These are phyloP conservation scores for Dalbergia oliveri DNA, from an alignment of 306 rosid species.

Conservation along the genomic window DNA sequence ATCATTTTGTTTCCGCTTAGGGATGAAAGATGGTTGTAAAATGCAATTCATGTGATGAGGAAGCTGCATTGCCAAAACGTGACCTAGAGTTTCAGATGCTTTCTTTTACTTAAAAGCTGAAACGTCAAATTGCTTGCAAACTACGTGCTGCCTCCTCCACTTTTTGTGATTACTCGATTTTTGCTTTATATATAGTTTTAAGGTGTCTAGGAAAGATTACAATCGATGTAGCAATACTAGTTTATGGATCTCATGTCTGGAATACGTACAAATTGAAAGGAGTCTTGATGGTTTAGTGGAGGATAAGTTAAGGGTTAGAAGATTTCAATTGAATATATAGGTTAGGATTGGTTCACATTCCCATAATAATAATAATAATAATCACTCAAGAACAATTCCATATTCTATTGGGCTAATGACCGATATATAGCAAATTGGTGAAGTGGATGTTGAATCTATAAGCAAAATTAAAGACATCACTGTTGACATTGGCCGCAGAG, in stretches of 20 bases:
- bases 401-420: constrained; percentile 18
- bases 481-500: constrained; percentile 21
- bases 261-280: background rate
- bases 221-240: background rate
- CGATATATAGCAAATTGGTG: constrained; percentile 30
- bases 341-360: constrained; percentile 5
- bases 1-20: constrained; percentile 10
- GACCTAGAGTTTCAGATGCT: constrained; percentile 26
- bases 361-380: constrained; percentile 7
- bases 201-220: constrained; percentile 17
- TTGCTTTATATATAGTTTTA: constrained; percentile 1
- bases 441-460: constrained; percentile 46
- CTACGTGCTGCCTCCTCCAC: constrained; percentile 28
- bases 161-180: constrained; percentile 3
- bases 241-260: constrained; percentile 40
- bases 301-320: constrained; percentile 17
- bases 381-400: constrained; percentile 28
- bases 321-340: constrained; percentile 1
- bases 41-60: background rate
- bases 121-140: constrained; percentile 43
- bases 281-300: constrained; percentile 36
- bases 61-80: constrained; percentile 43
- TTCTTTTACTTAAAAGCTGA: constrained; percentile 17
- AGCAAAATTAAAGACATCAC: constrained; percentile 40
- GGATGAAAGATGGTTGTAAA: constrained; percentile 1